Base-by-base conservation (phyloP, 2,329 filamentous ascomycete genomes). In the Eutypa lata region DNA sequence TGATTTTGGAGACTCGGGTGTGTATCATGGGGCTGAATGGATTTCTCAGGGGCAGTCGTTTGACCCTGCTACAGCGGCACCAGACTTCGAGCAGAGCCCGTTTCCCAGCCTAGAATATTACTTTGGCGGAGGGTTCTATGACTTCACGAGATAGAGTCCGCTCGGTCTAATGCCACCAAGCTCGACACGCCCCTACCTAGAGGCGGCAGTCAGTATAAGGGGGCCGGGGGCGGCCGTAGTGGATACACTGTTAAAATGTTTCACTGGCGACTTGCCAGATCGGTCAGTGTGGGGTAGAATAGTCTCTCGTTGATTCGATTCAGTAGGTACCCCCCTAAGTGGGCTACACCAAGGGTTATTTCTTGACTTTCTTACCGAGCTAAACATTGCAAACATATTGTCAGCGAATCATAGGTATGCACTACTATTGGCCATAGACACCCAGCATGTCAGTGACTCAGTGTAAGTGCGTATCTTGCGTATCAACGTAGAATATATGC, bases 81-180 rank as follows among this genome's bases (percentile, higher is more conserved):
- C 42, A n/a, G 22, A 21, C 42, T 45, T n/a, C 7, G 48, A 50
- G 26, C 56, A 56, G 35, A 38, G 45, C 7, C 52, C 52, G 2
- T 53, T 58, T 19, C 50, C 52, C 3, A 53, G 48, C 31, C 51
- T 55, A 53, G 54, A 58, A 53, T 65, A 66, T 19, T 68, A 67
- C 49, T 68, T 68, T 45, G 64, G 65, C 4, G 66, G 66, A 13
- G 65, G 65, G 3, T 67, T 68, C 22, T 51, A 68, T 21, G 65
- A 67, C 51, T 67, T 68, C 43, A 63, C 65, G 51, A 50, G 55
- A 16, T 65, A 60, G 46, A 16, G 13, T 38, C 38, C n/a, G n/a
- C n/a, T n/a, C n/a, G n/a, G n/a, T n/a, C 8, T 14, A 35, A 35
- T 35, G 14, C 31, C 31, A 35, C 31, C 31, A 35, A 14, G 31